Conservation (phyloP, 495 filamentous ascomycete species). For the Cercophora sp. region DNA sequence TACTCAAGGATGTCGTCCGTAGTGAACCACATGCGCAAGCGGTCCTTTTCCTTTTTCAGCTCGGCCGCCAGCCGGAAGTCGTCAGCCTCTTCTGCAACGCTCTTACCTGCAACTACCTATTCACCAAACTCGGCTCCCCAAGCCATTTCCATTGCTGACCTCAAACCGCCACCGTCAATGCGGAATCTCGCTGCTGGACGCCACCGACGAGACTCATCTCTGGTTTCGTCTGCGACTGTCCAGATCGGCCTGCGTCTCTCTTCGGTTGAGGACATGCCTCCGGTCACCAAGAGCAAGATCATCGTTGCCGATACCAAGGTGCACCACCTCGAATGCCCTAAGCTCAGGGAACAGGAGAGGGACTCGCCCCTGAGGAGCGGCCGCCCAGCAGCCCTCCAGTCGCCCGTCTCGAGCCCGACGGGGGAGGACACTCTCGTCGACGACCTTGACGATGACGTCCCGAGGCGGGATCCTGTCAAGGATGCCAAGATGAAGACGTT, state of each 20-base stretch:
- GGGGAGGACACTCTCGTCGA: not conserved
- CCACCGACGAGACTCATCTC: constrained; percentile 42
- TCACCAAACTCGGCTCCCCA: constrained; percentile 24
- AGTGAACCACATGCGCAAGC: constrained; percentile 31
- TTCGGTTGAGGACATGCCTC: constrained; percentile 40
- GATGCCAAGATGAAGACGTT: constrained; percentile 36
- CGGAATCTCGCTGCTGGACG: constrained; percentile 25
- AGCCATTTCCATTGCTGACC: constrained; percentile 17
- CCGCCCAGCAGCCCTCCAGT: constrained; percentile 28
- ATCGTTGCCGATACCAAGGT: constrained; percentile 22
- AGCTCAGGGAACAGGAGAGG: constrained; percentile 17
- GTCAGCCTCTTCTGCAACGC: constrained; percentile 26
- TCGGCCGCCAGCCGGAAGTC: constrained; percentile 25
- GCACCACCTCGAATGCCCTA: constrained; percentile 32
- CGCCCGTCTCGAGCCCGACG: constrained; percentile 7
- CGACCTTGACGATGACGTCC: constrained; percentile 3
- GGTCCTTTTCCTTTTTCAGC: constrained; percentile 41
- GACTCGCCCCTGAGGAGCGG: constrained; percentile 14
- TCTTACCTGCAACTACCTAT: constrained; percentile 43
- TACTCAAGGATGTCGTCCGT: constrained; percentile 18
- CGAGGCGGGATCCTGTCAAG: constrained; percentile 23
- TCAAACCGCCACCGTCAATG: constrained; percentile 43
- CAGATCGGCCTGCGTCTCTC: constrained; percentile 48
- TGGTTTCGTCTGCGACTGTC: constrained; percentile 44
- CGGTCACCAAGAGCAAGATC: constrained; percentile 20